A percentile compares a stretch with the other conserved stretches of the same genome.
These are phyloP conservation scores for Fusarium sororula DNA, from an alignment of 2,329 filamentous ascomycete genomes.

Conservation along the genomic window DNA sequence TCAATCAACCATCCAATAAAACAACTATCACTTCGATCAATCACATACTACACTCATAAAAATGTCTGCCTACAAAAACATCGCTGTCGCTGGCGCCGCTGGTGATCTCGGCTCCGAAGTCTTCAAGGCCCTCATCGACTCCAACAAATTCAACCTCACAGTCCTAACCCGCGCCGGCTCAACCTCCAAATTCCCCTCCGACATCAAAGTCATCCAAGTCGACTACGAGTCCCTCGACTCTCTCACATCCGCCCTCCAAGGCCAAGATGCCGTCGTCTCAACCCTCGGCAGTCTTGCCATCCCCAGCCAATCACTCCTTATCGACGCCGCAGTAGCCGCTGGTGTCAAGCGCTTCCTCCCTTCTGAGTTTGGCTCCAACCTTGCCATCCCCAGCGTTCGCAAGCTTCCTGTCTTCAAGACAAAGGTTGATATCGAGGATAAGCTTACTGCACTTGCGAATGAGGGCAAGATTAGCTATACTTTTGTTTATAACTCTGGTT, in stretches of 20 bases:
- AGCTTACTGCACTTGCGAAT: constrained; percentile 52
- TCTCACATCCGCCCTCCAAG: constrained; percentile 60
- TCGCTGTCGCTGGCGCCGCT: constrained; percentile 50
- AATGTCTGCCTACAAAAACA: constrained; percentile 50
- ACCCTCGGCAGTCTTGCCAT: constrained; percentile 50
- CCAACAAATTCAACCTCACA: constrained; percentile 48
- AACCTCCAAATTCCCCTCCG: constrained; percentile 44
- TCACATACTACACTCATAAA: not conserved
- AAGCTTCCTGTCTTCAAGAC: constrained; percentile 60
- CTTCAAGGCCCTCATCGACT: constrained; percentile 44
- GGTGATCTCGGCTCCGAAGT: constrained; percentile 48
- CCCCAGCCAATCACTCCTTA: constrained; percentile 51
- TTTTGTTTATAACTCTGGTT: constrained; percentile 60
- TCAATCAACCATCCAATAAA: not conserved
- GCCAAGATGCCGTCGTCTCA: constrained; percentile 65
- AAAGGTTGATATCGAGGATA: constrained; percentile 57
- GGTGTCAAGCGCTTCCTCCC: constrained; percentile 71
- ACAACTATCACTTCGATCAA: not conserved
- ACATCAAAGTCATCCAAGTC: constrained; percentile 46
- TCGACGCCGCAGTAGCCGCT: constrained; percentile 67
- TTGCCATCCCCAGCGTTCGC: constrained; percentile 45
- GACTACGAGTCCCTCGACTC: constrained; percentile 56
- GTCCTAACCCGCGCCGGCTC: constrained; percentile 54
- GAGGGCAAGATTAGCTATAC: constrained; percentile 62
- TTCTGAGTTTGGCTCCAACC: constrained; percentile 62